Base-by-base conservation (phyloP, 257 asterid species). In the Lantana camara region DNA sequence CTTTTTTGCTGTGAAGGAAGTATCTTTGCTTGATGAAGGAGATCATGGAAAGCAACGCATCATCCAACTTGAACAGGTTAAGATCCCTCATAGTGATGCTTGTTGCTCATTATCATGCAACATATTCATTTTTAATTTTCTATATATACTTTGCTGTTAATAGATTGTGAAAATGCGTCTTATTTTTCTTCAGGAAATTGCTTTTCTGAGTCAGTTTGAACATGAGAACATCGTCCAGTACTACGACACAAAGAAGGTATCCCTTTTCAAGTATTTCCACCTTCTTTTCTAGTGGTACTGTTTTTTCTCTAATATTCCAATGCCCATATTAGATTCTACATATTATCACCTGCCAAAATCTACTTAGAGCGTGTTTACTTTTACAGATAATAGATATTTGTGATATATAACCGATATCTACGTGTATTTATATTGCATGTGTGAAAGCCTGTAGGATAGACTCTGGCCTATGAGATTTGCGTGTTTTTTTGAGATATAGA, bases 1-100 rank as follows among this genome's bases (percentile, higher is more conserved):
- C 90, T 92, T 92, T 76, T 89, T 92, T 62, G 98, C 98, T 59
- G 90, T 83, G 73, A 92, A 92, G 75, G 96, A 89, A 72, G 97
- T 92, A 45, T 86, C 97, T 69, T 82, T 89, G 70, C 98, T 92
- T 45, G 97, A 92, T 70, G 92, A 87, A 75, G 92, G 91, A 46
- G 85, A 75, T 40, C 85, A 75, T 19, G 98, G 86, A 57, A 85
- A 84, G 48, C 96, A 92, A 68, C 70, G 95, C 40, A 79, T 89
- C 64, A 49, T 70, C 68, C 96, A 92, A 70, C 96, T 92, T 49
- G 95, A 89, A 72, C 97, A 87, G 96, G 98, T 88, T n/a, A 57
- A 69, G 34, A 38, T 27, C 65, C 42, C 17, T 17, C 7, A 16
- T 8, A 1, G 7, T 41, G 61, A 34, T 27, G n/a, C n/a, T 27